Percentiles rank a stretch among this genome's conserved stretches.
Conservation (phyloP, 805 yeast species). For the Saturnispora sekii region DNA sequence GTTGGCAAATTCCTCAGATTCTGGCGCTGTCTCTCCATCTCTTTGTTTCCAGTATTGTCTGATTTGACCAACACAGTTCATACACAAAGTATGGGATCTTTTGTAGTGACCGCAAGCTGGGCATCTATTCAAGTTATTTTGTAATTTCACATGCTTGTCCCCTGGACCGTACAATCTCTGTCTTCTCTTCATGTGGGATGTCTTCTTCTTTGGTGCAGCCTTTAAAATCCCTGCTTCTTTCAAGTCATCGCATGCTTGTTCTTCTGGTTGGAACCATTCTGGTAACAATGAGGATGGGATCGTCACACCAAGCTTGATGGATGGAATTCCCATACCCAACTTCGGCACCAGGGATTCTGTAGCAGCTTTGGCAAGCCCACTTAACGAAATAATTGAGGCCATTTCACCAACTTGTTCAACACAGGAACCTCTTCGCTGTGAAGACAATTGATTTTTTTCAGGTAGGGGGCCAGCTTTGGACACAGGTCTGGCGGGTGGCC, state of each 20-base stretch:
- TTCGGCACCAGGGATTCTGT: conserved; percentile 11
- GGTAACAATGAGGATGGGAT: conserved; percentile 16
- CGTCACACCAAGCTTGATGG: conserved; percentile 14
- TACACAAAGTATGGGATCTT: conserved; percentile 83
- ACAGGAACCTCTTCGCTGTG: not conserved
- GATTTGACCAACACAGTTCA: conserved; percentile 84
- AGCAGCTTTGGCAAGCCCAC: conserved; percentile 12
- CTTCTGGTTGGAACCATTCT: conserved; percentile 33
- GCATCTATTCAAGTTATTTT: conserved; percentile 75
- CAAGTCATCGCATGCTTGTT: conserved; percentile 30
- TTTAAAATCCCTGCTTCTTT: conserved; percentile 61
- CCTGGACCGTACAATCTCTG: conserved; percentile 77
- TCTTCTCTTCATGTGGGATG: conserved; percentile 78
- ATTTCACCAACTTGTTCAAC: conserved; percentile 2
- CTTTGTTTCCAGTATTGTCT: conserved; percentile 54
- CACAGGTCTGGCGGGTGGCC: not conserved
- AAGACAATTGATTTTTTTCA: not conserved
- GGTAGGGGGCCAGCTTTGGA: not conserved
- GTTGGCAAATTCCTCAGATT: conserved; percentile 37
- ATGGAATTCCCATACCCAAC: conserved; percentile 11
- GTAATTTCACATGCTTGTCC: conserved; percentile 65
- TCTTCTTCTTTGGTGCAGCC: conserved; percentile 94
- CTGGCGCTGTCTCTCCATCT: conserved; percentile 19
- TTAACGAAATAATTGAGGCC: conserved; percentile 10
- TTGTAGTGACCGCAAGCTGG: conserved; percentile 94